A percentile compares a stretch with the other conserved stretches of the same genome.
Conservation (phyloP, 768 basidiomycete genomes). For the Russula virescens region DNA sequence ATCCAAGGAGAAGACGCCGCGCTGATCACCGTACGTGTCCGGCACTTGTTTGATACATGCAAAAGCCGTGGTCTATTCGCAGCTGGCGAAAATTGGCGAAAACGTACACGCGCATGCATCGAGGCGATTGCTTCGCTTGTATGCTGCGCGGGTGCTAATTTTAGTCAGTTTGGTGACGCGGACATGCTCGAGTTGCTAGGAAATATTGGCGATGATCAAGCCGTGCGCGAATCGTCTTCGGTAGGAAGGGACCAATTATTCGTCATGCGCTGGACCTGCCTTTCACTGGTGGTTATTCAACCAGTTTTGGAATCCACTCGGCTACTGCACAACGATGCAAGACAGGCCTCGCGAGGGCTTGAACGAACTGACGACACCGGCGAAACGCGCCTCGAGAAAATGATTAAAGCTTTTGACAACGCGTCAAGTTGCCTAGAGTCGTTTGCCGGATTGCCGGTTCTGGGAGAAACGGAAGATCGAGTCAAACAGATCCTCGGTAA, state of each 20-base stretch:
- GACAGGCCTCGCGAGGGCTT: neutral
- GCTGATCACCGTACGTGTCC: conserved; percentile 8
- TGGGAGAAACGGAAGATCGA: neutral
- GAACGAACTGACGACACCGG: too few relatives aligned
- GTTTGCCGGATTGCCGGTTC: neutral
- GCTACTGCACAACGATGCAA: too few relatives aligned
- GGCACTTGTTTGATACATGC: neutral
- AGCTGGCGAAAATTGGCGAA: neutral
- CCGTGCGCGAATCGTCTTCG: neutral
- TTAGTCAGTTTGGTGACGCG: neutral
- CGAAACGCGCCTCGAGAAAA: neutral
- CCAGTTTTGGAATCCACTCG: neutral
- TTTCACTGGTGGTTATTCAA: conserved; percentile 14
- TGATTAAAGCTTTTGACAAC: neutral
- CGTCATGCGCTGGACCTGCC: conserved; percentile 14
- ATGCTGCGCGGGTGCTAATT: neutral
- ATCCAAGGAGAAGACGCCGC: too few relatives aligned
- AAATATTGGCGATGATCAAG: neutral
- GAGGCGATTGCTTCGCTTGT: conserved; percentile 1
- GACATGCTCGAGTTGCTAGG: neutral
- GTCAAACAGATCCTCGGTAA: neutral
- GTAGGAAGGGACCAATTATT: neutral
- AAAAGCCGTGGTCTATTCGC: neutral
- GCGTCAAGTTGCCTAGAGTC: neutral
- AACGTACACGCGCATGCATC: conserved; percentile 18